Conservation (phyloP, 352 stramenopile genomes). For the Globisporangium perplexum region DNA sequence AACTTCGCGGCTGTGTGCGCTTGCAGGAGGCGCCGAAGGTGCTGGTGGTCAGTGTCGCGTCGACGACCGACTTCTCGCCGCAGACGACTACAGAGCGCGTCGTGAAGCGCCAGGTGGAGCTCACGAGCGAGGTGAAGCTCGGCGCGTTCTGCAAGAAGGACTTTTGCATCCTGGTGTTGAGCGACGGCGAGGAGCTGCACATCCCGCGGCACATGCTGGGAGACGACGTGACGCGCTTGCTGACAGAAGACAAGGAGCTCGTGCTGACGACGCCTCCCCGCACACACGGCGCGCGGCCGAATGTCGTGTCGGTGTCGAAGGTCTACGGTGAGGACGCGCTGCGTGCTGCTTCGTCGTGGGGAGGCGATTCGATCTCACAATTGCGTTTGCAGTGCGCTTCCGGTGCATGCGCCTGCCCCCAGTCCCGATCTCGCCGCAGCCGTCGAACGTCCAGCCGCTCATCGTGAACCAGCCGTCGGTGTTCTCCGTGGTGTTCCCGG, state of each 20-base stretch:
- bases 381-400: slow-evolving; percentile 37
- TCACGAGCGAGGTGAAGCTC: slow-evolving; percentile 44
- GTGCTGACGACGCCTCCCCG: slow-evolving; percentile 44
- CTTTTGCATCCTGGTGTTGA: slow-evolving; percentile 62
- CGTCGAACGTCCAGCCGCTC: slow-evolving; percentile 31
- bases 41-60: slow-evolving; percentile 57
- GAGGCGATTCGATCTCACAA: background rate
- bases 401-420: slow-evolving; percentile 33
- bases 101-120: slow-evolving; percentile 56
- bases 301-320: slow-evolving; percentile 52
- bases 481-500: slow-evolving; percentile 64
- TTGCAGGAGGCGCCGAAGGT: slow-evolving; percentile 30
- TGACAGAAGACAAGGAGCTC: slow-evolving; percentile 47
- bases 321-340: slow-evolving; percentile 33
- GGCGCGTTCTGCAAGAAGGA: slow-evolving; percentile 51
- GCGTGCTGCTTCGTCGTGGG: background rate
- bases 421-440: slow-evolving; percentile 30
- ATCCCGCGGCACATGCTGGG: slow-evolving; percentile 50
- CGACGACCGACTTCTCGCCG: slow-evolving; percentile 18
- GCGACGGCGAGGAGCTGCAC: slow-evolving; percentile 66
- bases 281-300: slow-evolving; percentile 37
- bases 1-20: background rate
- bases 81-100: slow-evolving; percentile 37
- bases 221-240: slow-evolving; percentile 23
- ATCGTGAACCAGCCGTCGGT: slow-evolving; percentile 37